phyloP scores from a whole-genome alignment of 2,329 filamentous ascomycete species.

The Clarireedia hainanense region DNA sequence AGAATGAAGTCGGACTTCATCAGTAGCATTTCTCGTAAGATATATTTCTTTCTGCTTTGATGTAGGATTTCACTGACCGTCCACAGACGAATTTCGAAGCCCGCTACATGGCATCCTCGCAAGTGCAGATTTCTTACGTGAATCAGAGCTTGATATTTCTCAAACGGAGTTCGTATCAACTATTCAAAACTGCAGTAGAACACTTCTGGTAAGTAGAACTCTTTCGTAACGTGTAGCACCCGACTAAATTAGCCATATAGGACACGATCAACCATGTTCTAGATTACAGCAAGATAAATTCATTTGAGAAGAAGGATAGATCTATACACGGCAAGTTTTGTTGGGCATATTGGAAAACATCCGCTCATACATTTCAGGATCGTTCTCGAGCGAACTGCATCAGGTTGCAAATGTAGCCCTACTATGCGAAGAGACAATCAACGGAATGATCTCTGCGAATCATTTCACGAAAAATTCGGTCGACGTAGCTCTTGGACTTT shows the following conservation, averaged over 20 bases:
- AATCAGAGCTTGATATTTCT: not conserved
- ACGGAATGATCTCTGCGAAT: slow-evolving; percentile 24
- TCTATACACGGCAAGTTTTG: slow-evolving; percentile 14
- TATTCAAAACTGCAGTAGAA: slow-evolving; percentile 43
- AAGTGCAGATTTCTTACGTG: slow-evolving; percentile 32
- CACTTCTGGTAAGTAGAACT: slow-evolving; percentile 31
- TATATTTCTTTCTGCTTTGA: slow-evolving; percentile 29
- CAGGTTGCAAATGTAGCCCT: slow-evolving; percentile 23
- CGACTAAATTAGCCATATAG: not conserved
- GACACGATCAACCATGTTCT: slow-evolving; percentile 47
- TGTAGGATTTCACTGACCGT: slow-evolving; percentile 12
- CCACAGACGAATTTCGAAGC: slow-evolving; percentile 40
- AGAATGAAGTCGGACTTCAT: slow-evolving; percentile 47
- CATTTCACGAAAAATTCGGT: slow-evolving; percentile 2
- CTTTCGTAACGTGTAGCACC: not conserved
- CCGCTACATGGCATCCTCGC: slow-evolving; percentile 51
- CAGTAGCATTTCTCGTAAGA: slow-evolving; percentile 37
- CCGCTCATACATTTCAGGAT: slow-evolving; percentile 10
- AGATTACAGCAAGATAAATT: slow-evolving; percentile 48
- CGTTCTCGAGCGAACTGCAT: slow-evolving; percentile 23
- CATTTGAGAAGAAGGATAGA: slow-evolving; percentile 20
- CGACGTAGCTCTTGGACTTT: not conserved
- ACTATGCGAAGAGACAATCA: slow-evolving; percentile 25
- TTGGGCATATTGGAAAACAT: no score
- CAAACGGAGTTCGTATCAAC: slow-evolving; percentile 17